Evolutionary conservation across 257 asterid species (phyloP).

Genomic region (Ehretia macrophylla): DNA sequence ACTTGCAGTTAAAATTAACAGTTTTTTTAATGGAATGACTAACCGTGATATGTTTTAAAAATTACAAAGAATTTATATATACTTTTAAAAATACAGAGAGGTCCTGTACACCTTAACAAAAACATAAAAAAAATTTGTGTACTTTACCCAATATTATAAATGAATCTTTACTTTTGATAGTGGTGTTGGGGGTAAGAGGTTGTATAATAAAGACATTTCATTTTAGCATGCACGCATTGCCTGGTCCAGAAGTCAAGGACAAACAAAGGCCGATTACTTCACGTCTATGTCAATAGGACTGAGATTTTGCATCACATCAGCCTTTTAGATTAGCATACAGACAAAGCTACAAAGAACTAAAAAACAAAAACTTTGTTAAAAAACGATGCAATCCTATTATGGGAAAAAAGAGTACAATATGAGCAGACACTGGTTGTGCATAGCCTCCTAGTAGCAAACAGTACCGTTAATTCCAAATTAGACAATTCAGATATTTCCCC

Average conservation of each 20-base stretch:
- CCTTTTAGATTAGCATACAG: not conserved
- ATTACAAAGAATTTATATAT: too few species aligned
- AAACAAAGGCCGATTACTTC: not conserved
- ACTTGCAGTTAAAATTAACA: too few species aligned
- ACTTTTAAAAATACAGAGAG: too few species aligned
- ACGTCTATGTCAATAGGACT: not conserved
- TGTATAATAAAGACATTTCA: too few species aligned
- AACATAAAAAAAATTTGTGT: too few species aligned
- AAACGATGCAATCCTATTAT: not conserved
- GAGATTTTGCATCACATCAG: conserved; percentile 2
- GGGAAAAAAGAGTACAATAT: not conserved
- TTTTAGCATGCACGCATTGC: conserved; percentile 1
- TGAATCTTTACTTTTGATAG: too few species aligned
- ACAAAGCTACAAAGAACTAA: not conserved
- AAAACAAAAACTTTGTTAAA: too few species aligned
- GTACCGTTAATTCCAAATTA: conserved; percentile 1
- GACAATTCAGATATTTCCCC: not conserved
- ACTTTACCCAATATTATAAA: too few species aligned
- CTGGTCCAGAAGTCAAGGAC: conserved; percentile 4
- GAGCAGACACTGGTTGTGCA: not conserved
- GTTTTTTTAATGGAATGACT: too few species aligned
- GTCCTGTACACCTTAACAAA: too few species aligned
- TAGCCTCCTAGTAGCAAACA: not conserved
- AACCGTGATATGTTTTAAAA: too few species aligned
- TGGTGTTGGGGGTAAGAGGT: too few species aligned